A percentile compares a stretch with the other conserved stretches of the same genome.
Conservation (phyloP, 1,284 basidiomycete genomes). For the Heterobasidion parviporum region DNA sequence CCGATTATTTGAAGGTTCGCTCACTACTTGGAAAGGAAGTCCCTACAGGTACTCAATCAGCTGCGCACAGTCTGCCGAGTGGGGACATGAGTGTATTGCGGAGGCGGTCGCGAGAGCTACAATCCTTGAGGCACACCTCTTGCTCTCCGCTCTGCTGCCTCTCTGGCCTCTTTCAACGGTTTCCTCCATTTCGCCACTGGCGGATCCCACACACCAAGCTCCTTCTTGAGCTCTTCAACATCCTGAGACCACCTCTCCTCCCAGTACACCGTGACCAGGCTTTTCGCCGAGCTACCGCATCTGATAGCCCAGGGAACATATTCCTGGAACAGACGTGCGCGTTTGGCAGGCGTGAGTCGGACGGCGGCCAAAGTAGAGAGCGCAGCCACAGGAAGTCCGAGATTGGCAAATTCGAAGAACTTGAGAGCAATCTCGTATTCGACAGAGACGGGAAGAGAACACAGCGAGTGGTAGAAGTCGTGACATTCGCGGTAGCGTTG, state of each 20-base stretch:
- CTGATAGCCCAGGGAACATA: constrained; percentile 89
- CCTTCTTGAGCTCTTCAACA: constrained; percentile 70
- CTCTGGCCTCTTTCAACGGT: constrained; percentile 47
- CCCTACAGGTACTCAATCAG: too few species aligned
- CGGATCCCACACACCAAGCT: constrained; percentile 80
- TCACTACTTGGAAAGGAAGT: too few species aligned
- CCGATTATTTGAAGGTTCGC: too few species aligned
- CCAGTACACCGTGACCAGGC: constrained; percentile 92
- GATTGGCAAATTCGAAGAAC: constrained; percentile 90
- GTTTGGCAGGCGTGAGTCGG: constrained; percentile 49
- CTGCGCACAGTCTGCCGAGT: neutral
- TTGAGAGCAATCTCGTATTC: constrained; percentile 95
- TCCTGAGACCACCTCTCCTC: constrained; percentile 89
- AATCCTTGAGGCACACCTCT: neutral
- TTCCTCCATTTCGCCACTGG: constrained; percentile 59
- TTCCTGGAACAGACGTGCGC: constrained; percentile 58
- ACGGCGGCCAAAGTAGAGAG: constrained; percentile 76
- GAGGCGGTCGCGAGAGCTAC: neutral
- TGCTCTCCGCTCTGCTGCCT: constrained; percentile 25
- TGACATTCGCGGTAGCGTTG: constrained; percentile 97
- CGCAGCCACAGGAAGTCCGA: constrained; percentile 84
- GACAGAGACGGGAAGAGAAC: constrained; percentile 82
- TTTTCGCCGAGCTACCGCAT: constrained; percentile 66
- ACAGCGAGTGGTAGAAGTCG: constrained; percentile 91
- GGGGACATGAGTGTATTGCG: neutral